A percentile compares a stretch with the other conserved stretches of the same genome.
Evolutionary conservation across 352 stramenopile species (phyloP).

Genomic region (Phytophthora kernoviae): DNA sequence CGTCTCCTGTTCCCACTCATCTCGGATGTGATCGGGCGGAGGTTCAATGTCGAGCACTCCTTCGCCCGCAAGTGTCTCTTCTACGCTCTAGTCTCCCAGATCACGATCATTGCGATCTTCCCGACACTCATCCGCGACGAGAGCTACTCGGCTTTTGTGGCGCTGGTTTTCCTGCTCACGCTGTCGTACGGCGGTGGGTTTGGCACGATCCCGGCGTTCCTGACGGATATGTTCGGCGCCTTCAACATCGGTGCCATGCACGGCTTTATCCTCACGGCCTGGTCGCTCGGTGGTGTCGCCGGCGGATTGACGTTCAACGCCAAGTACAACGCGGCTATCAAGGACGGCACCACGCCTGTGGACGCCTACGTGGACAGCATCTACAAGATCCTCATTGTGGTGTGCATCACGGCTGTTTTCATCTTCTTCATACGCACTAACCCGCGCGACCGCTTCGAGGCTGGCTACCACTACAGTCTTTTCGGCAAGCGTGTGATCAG

Average conservation of each 20-base stretch:
- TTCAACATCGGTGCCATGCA: slow-evolving; percentile 87
- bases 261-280: slow-evolving; percentile 76
- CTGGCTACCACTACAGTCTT: slow-evolving; percentile 72
- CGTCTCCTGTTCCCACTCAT: slow-evolving; percentile 53
- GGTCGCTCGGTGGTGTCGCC: slow-evolving; percentile 72
- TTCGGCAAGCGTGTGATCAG: slow-evolving; percentile 68
- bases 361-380: slow-evolving; percentile 77
- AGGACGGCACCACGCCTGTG: slow-evolving; percentile 32
- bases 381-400: slow-evolving; percentile 73
- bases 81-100: slow-evolving; percentile 62
- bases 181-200: slow-evolving; percentile 75
- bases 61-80: slow-evolving; percentile 64
- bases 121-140: slow-evolving; percentile 62
- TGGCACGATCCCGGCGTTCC: slow-evolving; percentile 73
- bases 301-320: slow-evolving; percentile 77
- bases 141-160: slow-evolving; percentile 58
- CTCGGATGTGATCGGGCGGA: slow-evolving; percentile 49
- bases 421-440: slow-evolving; percentile 80
- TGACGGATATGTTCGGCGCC: slow-evolving; percentile 87
- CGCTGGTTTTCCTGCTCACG: slow-evolving; percentile 71
- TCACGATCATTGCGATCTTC: slow-evolving; percentile 66
- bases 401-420: slow-evolving; percentile 63
- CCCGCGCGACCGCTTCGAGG: slow-evolving; percentile 66
- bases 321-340: slow-evolving; percentile 47
- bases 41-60: slow-evolving; percentile 52